Conservation (phyloP, 2,329 filamentous ascomycete species). For the Helicocarpus griseus region DNA sequence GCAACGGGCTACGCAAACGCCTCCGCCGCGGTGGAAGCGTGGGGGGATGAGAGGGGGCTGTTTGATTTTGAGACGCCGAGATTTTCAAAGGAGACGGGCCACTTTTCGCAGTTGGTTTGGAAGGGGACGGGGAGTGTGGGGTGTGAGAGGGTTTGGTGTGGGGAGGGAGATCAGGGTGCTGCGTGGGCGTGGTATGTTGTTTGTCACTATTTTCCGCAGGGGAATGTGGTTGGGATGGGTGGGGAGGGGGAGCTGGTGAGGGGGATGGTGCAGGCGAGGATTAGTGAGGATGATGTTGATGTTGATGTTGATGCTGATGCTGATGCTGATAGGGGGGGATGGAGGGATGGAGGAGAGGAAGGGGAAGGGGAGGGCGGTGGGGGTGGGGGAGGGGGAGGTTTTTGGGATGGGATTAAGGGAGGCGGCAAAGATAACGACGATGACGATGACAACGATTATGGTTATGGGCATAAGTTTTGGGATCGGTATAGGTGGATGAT, state of each 20-base stretch:
- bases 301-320: constrained; percentile 13
- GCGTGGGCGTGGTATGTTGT: constrained; percentile 54
- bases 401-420: too few relatives aligned
- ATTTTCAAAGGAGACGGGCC: constrained; percentile 53
- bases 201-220: constrained; percentile 60
- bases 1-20: constrained; percentile 56
- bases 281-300: constrained; percentile 9
- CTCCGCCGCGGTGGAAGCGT: constrained; percentile 51
- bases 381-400: background rate
- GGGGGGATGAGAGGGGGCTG: constrained; percentile 50
- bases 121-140: constrained; percentile 51
- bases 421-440: too few relatives aligned
- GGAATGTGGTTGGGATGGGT: constrained; percentile 45
- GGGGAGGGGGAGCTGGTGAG: constrained; percentile 6
- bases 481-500: too few relatives aligned
- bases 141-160: constrained; percentile 40
- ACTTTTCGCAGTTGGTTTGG: constrained; percentile 69
- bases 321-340: background rate
- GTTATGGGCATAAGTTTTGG: too few relatives aligned
- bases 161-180: constrained; percentile 23
- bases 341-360: background rate
- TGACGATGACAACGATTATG: too few relatives aligned
- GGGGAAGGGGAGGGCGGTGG: constrained; percentile 1
- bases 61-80: constrained; percentile 50
- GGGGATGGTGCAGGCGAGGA: constrained; percentile 20